Evolutionary conservation across 192 early-diverging fungal species (phyloP).

Genomic region (Backusella macrospora): DNA sequence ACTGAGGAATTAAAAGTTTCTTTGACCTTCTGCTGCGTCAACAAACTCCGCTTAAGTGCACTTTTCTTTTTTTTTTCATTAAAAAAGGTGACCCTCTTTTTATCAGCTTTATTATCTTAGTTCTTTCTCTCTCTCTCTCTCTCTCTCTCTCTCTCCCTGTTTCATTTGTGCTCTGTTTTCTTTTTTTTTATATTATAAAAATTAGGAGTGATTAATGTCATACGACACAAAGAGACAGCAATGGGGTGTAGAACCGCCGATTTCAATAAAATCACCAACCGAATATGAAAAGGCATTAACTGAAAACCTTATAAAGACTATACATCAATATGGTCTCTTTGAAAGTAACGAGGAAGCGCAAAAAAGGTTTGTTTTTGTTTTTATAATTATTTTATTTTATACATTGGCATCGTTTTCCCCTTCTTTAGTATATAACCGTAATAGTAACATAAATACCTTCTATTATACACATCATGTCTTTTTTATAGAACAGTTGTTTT

Average conservation of each 20-base stretch:
- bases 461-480: not conserved
- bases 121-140: too few species aligned
- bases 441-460: not conserved
- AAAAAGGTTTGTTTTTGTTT: conserved; percentile 61
- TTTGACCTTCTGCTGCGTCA: not conserved
- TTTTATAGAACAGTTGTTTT: conserved; percentile 75
- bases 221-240: conserved; percentile 33
- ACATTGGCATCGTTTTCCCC: not conserved
- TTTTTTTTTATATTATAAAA: not conserved
- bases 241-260: conserved; percentile 81
- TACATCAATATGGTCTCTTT: conserved; percentile 79
- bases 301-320: conserved; percentile 65
- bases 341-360: conserved; percentile 85
- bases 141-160: not conserved
- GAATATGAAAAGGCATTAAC: conserved; percentile 71
- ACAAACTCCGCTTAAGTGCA: not conserved
- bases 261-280: conserved; percentile 65
- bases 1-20: too few species aligned
- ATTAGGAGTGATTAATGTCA: not conserved
- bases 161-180: not conserved
- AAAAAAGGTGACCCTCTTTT: not conserved
- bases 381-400: not conserved
- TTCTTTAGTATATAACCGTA: not conserved
- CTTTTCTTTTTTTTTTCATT: not conserved
- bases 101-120: not conserved